Evolutionary conservation across 257 asterid genomes (phyloP).

Genomic region (Solanum dulcamara): DNA sequence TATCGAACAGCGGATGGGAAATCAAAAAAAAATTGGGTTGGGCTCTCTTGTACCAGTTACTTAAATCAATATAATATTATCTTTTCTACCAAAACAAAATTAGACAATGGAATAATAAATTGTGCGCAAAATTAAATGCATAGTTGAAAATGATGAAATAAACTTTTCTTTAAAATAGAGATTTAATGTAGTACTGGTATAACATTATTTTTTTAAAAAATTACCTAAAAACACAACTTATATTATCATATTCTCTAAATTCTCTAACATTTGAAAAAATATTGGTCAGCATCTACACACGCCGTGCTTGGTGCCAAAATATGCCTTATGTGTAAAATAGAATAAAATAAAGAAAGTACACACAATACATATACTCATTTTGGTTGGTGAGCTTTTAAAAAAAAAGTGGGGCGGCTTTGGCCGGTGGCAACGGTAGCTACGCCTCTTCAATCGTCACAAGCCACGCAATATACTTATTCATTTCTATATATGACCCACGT

Average conservation of each 20-base stretch:
- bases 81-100: no score
- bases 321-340: background rate
- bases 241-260: no score
- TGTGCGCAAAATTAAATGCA: background rate
- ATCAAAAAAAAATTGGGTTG: no score
- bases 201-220: no score
- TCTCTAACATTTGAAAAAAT: no score
- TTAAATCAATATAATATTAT: no score
- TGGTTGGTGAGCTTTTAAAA: background rate
- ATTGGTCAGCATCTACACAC: background rate
- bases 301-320: background rate
- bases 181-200: background rate
- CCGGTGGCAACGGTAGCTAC: background rate
- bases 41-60: no score
- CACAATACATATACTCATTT: background rate
- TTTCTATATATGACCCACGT: conserved; percentile 1
- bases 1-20: no score
- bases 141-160: background rate
- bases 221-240: no score
- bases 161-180: background rate
- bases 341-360: background rate
- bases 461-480: background rate
- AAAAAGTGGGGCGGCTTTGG: conserved; percentile 3
- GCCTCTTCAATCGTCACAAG: background rate
- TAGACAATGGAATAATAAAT: background rate